Percentiles rank a stretch among this genome's conserved stretches.
Evolutionary conservation across 805 yeast species (phyloP).

Genomic region (Metschnikowia hibisci): DNA sequence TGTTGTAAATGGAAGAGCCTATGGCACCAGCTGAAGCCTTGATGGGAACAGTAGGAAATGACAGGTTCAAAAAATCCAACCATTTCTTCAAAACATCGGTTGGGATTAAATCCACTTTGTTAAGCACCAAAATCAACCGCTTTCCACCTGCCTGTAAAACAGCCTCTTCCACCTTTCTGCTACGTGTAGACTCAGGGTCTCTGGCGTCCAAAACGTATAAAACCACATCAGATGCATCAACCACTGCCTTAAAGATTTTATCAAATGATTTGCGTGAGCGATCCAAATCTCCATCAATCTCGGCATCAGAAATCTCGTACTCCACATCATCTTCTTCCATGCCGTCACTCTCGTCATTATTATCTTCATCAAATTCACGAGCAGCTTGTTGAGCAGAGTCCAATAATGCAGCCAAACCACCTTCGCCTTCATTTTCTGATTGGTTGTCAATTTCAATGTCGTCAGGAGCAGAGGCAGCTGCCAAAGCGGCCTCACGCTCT

Average conservation of each 20-base stretch:
- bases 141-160: slow-evolving; percentile 77
- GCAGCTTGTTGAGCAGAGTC: slow-evolving; percentile 92
- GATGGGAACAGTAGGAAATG: slow-evolving; percentile 90
- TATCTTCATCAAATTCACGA: slow-evolving; percentile 61
- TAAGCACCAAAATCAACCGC: slow-evolving; percentile 78
- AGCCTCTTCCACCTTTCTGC: slow-evolving; percentile 86
- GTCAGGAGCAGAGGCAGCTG: slow-evolving; percentile 37
- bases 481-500: slow-evolving; percentile 39
- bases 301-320: slow-evolving; percentile 40
- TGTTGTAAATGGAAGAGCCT: slow-evolving; percentile 64
- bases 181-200: slow-evolving; percentile 94
- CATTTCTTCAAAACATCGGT: slow-evolving; percentile 78
- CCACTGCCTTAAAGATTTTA: slow-evolving; percentile 88
- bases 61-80: slow-evolving; percentile 71
- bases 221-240: slow-evolving; percentile 87
- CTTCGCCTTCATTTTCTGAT: slow-evolving; percentile 36
- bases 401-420: slow-evolving; percentile 76
- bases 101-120: slow-evolving; percentile 92
- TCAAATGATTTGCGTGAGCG: slow-evolving; percentile 88
- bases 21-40: slow-evolving; percentile 75
- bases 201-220: slow-evolving; percentile 95
- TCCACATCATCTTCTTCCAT: slow-evolving; percentile 41
- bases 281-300: slow-evolving; percentile 51
- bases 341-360: slow-evolving; percentile 20
- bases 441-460: slow-evolving; percentile 38